Evolutionary conservation across 2,329 filamentous ascomycete species (phyloP), one percentile per base, ranked within the genome.

Genomic region (Fusarium floridanum): DNA sequence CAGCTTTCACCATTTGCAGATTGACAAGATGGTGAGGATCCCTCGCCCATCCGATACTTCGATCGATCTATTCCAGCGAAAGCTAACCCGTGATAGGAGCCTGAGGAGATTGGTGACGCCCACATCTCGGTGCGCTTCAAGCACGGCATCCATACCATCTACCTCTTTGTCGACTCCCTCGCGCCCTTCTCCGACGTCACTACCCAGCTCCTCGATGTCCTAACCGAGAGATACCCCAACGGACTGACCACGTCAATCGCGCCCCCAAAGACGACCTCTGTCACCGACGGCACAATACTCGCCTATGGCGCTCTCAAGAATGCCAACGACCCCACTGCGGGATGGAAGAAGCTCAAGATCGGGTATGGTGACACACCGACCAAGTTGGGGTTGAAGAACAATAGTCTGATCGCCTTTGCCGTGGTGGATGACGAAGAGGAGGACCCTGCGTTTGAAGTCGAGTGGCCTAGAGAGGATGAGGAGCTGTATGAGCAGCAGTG

Each of bases 121-220:
- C 85, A 88, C 75, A 86, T 90, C 77, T 94, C 92, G 11, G 84
- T 95, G 65, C 88, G 91, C 69, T 91, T 95, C 84, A 95, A 94
- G 82, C 88, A 93, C 80, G 91, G 92, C 79, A 90, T 90, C 67
- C 89, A 91, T 77, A 95, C 92, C 5, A 86, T 95, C 73, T 90
- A 93, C 77, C 86, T 95, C 67, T 91, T 93, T 71, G 87, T 92
- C 55, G 87, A 90, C 43, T 84, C 90, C 6, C 83, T 88, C 16
- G 87, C 88, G 43, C 82, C 90, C 12, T 90, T 94, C 78, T 83
- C 85, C 17, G 82, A 85, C 1, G 84, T 93, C 68, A 90, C 90
- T 66, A 76, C 85, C 20, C 87, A 90, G 22, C 88, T 95, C 2
- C 83, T 93, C 20, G 82, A 85, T 1, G 84, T 90, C 12, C 83